These are phyloP conservation scores for Colletotrichum gloeosporioides DNA, from an alignment of 2,329 filamentous ascomycete species.

Conservation along the genomic window DNA sequence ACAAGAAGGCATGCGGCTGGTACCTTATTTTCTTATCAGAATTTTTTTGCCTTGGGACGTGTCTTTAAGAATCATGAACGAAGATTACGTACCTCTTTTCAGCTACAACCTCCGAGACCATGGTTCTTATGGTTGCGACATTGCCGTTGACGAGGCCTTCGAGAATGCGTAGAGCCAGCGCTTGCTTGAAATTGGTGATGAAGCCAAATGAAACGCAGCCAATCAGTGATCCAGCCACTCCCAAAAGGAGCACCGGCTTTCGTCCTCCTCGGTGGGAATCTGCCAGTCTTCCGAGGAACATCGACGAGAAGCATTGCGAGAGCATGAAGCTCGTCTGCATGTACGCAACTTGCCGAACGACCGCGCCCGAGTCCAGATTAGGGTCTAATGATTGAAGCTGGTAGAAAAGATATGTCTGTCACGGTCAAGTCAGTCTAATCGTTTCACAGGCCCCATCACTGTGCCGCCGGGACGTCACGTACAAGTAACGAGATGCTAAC, in stretches of 20 bases:
- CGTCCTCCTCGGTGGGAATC: neutral
- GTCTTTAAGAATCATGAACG: fast-evolving
- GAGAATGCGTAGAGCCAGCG: neutral
- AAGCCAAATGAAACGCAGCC: neutral
- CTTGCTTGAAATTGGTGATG: conserved; percentile 10
- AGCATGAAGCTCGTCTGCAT: conserved; percentile 6
- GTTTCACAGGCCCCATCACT: neutral
- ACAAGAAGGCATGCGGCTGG: neutral
- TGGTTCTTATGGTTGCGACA: neutral
- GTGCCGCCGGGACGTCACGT: neutral
- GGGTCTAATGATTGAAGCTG: conserved; percentile 4
- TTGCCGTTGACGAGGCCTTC: conserved; percentile 2
- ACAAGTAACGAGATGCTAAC: conserved; percentile 9
- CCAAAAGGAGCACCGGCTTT: neutral
- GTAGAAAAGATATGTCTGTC: conserved; percentile 4
- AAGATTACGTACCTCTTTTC: neutral
- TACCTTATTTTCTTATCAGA: neutral
- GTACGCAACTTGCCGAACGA: neutral
- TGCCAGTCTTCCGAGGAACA: neutral
- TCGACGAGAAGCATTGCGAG: neutral
- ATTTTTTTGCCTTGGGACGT: neutral
- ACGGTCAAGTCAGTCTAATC: neutral
- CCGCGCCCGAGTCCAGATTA: neutral
- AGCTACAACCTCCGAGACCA: conserved; percentile 7
- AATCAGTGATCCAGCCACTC: neutral